These are phyloP conservation scores for Cercophora samala DNA, from an alignment of 495 filamentous ascomycete species.

Conservation along the genomic window DNA sequence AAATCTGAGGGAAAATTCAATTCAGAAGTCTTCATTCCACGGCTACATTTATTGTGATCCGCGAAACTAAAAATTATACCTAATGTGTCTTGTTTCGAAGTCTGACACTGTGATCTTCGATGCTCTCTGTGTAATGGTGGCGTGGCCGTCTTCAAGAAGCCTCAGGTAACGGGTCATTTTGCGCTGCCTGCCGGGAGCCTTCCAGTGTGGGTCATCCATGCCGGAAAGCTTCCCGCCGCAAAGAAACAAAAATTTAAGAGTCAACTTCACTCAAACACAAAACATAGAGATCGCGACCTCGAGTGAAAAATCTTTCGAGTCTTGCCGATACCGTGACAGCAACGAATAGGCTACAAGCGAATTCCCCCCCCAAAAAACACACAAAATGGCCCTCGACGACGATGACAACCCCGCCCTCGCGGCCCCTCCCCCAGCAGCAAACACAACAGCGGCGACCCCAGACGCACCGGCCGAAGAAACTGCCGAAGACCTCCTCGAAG, in stretches of 20 bases:
- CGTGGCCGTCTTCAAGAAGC: no score
- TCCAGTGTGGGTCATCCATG: neutral
- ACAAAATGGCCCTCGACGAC: conserved; percentile 44
- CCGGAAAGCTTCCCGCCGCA: neutral
- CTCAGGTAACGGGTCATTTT: neutral
- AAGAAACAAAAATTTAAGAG: neutral
- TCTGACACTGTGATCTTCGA: neutral
- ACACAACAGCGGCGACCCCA: conserved; percentile 8
- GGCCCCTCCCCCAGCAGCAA: neutral
- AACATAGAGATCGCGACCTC: neutral
- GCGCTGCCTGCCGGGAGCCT: neutral
- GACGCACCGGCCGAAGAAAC: conserved; percentile 28
- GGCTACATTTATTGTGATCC: no score
- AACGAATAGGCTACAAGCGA: neutral
- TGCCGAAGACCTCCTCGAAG: conserved; percentile 56
- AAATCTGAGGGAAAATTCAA: no score
- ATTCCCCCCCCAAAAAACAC: neutral
- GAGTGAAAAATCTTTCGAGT: neutral
- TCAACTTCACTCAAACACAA: neutral
- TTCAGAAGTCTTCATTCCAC: no score
- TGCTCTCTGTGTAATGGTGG: no score
- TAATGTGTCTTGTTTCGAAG: no score
- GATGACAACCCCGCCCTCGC: conserved; percentile 35
- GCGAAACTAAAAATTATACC: no score
- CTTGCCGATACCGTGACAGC: neutral